Percentiles rank a stretch among this genome's conserved stretches.
Conservation (phyloP, 2,329 filamentous ascomycete genomes). For the Beauveria sp. region DNA sequence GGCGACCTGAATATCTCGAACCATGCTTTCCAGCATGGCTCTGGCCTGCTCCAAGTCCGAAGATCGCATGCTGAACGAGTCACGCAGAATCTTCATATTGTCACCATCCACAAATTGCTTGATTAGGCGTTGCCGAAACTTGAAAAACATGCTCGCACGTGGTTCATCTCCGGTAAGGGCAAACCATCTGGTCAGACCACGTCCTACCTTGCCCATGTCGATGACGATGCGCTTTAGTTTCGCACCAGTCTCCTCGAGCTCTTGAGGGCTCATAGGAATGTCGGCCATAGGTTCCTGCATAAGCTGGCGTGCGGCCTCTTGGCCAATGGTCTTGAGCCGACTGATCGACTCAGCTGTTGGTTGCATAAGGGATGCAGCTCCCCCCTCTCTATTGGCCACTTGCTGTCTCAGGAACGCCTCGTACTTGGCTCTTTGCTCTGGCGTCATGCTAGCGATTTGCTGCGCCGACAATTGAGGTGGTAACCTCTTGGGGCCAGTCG, state of each 20-base stretch:
- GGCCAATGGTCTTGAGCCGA: constrained; percentile 28
- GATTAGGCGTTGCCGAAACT: constrained; percentile 43
- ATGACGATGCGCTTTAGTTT: constrained; percentile 34
- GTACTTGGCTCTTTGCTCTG: constrained; percentile 38
- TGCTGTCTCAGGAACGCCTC: constrained; percentile 30
- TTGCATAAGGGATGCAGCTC: neutral
- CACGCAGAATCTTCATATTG: constrained; percentile 36
- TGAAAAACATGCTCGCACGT: constrained; percentile 45
- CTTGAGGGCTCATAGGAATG: constrained; percentile 39
- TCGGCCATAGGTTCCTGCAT: constrained; percentile 34
- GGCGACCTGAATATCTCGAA: constrained; percentile 35
- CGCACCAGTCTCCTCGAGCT: constrained; percentile 35
- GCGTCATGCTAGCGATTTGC: constrained; percentile 32
- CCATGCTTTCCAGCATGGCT: constrained; percentile 43
- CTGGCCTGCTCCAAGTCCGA: constrained; percentile 43
- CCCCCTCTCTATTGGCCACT: constrained; percentile 17
- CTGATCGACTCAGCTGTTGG: constrained; percentile 18
- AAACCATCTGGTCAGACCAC: constrained; percentile 41
- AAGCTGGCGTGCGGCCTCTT: constrained; percentile 34
- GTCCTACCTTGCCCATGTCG: constrained; percentile 38
- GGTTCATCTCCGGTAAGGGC: constrained; percentile 39
- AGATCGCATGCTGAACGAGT: constrained; percentile 43
- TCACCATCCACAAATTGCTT: constrained; percentile 47
- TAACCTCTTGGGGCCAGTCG: constrained; percentile 18
- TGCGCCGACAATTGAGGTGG: constrained; percentile 21